Percentiles rank a stretch among this genome's conserved stretches.
Evolutionary conservation across 176 grass and related monocot species (phyloP).

Genomic region (Stipa capillata): DNA sequence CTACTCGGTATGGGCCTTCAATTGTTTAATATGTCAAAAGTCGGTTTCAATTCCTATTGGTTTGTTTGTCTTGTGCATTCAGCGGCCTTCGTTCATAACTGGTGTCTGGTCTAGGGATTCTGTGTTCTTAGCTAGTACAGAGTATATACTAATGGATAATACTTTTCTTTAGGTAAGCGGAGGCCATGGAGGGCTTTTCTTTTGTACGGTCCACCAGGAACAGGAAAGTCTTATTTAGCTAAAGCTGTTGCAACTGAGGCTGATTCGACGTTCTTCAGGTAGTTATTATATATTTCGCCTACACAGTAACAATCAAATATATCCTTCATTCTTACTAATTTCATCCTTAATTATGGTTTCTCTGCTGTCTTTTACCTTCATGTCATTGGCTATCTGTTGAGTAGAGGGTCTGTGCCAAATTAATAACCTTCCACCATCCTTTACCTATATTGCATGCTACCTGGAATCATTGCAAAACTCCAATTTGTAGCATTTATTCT

Average conservation of each 20-base stretch:
- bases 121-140: neutral
- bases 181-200: constrained; percentile 90
- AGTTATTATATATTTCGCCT: neutral
- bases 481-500: neutral
- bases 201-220: constrained; percentile 91
- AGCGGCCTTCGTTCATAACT: neutral
- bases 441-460: neutral
- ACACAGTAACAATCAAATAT: neutral
- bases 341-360: neutral
- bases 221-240: constrained; percentile 93
- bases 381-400: neutral
- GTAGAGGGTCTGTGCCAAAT: neutral
- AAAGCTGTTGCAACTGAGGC: constrained; percentile 84
- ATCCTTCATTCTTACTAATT: neutral
- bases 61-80: neutral
- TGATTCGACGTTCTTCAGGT: constrained; percentile 96
- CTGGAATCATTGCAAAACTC: neutral
- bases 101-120: neutral
- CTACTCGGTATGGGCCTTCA: neutral
- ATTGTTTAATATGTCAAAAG: neutral
- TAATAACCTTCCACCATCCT: neutral
- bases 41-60: neutral
- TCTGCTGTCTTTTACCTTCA: neutral
- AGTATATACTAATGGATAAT: constrained; percentile 5
- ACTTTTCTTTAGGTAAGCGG: constrained; percentile 45